Percentiles rank a stretch among this genome's conserved stretches.
Conservation (phyloP, 768 basidiomycete species). For the Cystobasidium ongulense region DNA sequence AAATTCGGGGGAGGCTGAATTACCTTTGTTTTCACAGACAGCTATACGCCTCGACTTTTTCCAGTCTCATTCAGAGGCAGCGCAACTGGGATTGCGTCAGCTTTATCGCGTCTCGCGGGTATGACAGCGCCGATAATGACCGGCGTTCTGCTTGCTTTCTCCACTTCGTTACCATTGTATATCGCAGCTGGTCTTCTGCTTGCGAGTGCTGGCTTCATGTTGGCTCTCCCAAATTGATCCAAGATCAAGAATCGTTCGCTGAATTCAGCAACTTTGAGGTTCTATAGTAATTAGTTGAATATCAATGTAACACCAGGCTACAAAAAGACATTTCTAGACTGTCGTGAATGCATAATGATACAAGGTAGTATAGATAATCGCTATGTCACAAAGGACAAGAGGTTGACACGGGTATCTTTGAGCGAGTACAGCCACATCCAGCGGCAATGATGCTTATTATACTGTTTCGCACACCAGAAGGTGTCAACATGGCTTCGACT, state of each 20-base stretch:
- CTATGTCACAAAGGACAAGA: neutral
- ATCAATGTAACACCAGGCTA: neutral
- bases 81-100: slow-evolving; percentile 78
- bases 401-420: slow-evolving; percentile 11
- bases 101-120: slow-evolving; percentile 62
- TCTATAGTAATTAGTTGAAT: no score
- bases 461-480: neutral
- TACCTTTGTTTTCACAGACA: slow-evolving; percentile 42
- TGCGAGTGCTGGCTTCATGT: slow-evolving; percentile 36
- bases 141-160: slow-evolving; percentile 35
- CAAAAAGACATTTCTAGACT: neutral
- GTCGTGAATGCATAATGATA: neutral
- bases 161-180: slow-evolving; percentile 35
- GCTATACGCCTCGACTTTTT: slow-evolving; percentile 81
- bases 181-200: slow-evolving; percentile 32
- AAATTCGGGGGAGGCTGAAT: no score
- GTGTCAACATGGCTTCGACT: neutral
- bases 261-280: neutral
- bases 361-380: neutral
- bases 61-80: slow-evolving; percentile 55
- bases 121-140: slow-evolving; percentile 40
- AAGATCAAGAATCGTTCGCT: neutral
- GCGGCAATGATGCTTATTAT: slow-evolving; percentile 12
- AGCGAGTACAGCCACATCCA: slow-evolving; percentile 30
- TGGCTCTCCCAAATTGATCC: slow-evolving; percentile 2